Evolutionary conservation across 768 basidiomycete genomes (phyloP).

Genomic region (Tephrocybe rancida): DNA sequence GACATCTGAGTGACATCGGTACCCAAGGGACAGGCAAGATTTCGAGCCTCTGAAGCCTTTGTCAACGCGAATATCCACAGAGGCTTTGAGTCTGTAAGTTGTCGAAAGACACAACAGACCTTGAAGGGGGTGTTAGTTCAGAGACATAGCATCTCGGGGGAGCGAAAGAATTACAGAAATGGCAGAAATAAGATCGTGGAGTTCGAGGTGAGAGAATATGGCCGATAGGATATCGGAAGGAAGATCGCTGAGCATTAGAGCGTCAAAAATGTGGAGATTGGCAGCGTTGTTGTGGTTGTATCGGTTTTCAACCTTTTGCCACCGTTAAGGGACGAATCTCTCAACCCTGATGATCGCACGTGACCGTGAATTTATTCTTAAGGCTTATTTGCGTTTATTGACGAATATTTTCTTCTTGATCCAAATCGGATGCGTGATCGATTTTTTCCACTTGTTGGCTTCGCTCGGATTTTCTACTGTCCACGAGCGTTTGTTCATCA

Average conservation of each 20-base stretch:
- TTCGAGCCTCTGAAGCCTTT: neutral
- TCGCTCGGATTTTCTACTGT: conserved; percentile 16
- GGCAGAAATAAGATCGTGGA: conserved; percentile 12
- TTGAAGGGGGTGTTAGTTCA: neutral
- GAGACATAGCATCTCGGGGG: neutral
- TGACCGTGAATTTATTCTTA: conserved; percentile 5
- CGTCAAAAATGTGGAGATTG: no score
- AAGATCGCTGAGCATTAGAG: conserved; percentile 4
- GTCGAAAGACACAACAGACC: conserved; percentile 14
- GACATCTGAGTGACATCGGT: conserved; percentile 7
- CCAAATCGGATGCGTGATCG: conserved; percentile 26
- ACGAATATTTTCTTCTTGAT: conserved; percentile 14
- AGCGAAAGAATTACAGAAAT: conserved; percentile 4
- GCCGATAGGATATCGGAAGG: conserved; percentile 11
- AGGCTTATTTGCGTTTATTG: conserved; percentile 17
- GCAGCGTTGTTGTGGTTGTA: no score
- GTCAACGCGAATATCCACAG: conserved; percentile 16
- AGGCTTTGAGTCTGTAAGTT: conserved; percentile 8
- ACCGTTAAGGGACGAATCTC: no score
- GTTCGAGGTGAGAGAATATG: conserved; percentile 7
- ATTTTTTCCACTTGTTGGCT: conserved; percentile 20
- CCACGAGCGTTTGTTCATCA: conserved; percentile 12
- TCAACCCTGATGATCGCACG: conserved; percentile 38
- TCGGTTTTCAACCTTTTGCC: no score
- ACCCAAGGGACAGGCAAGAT: conserved; percentile 12